Evolutionary conservation across 176 grass and related monocot species (phyloP), one percentile per base, ranked within the genome.

Genomic region (Calamus simplicifolius): DNA sequence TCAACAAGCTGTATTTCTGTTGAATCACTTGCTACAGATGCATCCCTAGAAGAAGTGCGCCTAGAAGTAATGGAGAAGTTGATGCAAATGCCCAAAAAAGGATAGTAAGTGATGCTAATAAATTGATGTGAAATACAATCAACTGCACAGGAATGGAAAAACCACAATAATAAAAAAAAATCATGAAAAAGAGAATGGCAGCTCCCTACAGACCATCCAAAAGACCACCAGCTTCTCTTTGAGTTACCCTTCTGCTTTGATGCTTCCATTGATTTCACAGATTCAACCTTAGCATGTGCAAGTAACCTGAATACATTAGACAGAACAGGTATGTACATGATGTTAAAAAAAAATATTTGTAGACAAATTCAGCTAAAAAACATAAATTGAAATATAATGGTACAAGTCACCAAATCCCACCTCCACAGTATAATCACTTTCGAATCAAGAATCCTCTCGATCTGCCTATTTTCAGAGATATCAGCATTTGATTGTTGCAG

Each of bases 381-480:
- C 35, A 12, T 43, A 3, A 43, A 43, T 43, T 10, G 13, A 43
- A 10, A 43, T 7, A 43, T 43, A 43, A 43, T 43, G 35, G 13
- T 2, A 13, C 6, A 69, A 30, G 31, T 69, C 57, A 57, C 48
- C 52, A 16, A 6, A 35, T 54, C 67, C 0, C 62, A 97, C 92
- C 92, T 91, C 92, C 92, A 97, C 56, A 97, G 83, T 66, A 97
- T 82, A 70, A 97, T 82, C 52, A 97, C 86, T 78, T 97, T 97
- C 35, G 70, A 80, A 68, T 97, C 92, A 27, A 97, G 73, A 80
- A 79, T 81, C 82, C 77, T 91, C 80, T 97, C 92, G 57, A 88
- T 97, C 66, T 91, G 69, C 63, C 78, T 77, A 75, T 91, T 83
- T 77, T 97, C 87, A 67, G 75, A 80, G 60, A 88, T 71, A 75